Evolutionary conservation across 768 basidiomycete species (phyloP), one percentile per base, ranked within the genome.

Genomic region (Amanita thiersii): DNA sequence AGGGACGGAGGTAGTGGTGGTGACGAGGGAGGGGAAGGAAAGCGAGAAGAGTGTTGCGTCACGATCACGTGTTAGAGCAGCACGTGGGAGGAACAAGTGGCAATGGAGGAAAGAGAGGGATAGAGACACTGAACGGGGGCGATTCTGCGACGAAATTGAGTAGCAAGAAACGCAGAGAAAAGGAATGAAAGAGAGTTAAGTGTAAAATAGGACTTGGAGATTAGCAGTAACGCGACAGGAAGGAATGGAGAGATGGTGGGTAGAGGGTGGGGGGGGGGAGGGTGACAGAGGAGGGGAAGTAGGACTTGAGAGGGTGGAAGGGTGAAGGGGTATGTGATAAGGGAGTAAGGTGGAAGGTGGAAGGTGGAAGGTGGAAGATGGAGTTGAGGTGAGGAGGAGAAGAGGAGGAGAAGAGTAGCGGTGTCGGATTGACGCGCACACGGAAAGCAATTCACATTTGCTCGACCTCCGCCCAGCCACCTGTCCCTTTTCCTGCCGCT

Each of bases 401-500:
- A 35, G 41, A 34, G 20, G 37, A 35, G 28, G 36, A 43, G 32
- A 37, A 28, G 32, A 28, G 17, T 40, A 29, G 36, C 15, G 33
- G 32, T 44, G 19, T n/a, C 10, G 20, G 26, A 15, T 28, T 19
- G 30, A 38, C 30, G 33, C 39, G 36, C 28, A 25, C 31, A 40
- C 5, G 30, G 15, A 35, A n/a, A 37, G 35, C 11, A 20, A 20
- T 18, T 24, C 20, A 25, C 44, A 19, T 35, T 39, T 17, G 33
- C 66, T 68, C 64, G 64, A 66, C 70, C 65, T 69, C 71, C 70
- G 65, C 56, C 68, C 69, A 72, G 72, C 73, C 73, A 75, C 73
- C 68, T 71, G 73, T 70, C 71, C 70, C 66, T 72, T 73, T 68
- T 68, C 70, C 72, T 73, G 63, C 70, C 67, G 66, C 62, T 67